These are phyloP conservation scores for Geotrichum histeridarum DNA, from an alignment of 1,139 yeast genomes.

Conservation along the genomic window DNA sequence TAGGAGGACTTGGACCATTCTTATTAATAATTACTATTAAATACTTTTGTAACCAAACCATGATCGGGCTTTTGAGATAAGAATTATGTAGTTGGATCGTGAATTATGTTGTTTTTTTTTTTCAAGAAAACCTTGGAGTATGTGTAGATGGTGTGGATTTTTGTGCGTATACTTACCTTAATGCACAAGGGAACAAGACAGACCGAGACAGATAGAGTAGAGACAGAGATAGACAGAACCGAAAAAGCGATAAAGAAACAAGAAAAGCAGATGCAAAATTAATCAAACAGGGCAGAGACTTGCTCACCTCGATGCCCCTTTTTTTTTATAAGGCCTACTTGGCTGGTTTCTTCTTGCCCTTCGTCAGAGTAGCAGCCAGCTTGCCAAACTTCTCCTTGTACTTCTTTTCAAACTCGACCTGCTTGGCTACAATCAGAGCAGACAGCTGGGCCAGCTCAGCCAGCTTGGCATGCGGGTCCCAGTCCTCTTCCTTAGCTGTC, in stretches of 20 bases:
- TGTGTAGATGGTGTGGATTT: too few species aligned
- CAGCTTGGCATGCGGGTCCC: slow-evolving; percentile 29
- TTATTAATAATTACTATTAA: too few species aligned
- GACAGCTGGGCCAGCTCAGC: slow-evolving; percentile 28
- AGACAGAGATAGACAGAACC: too few species aligned
- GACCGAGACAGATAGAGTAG: background rate
- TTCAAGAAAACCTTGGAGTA: too few species aligned
- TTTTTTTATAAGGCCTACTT: background rate
- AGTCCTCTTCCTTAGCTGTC: slow-evolving; percentile 17
- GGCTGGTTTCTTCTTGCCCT: background rate
- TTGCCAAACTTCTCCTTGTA: slow-evolving; percentile 14
- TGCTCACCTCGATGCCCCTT: too few species aligned
- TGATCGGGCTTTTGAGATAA: too few species aligned
- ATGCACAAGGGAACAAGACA: background rate
- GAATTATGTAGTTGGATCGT: too few species aligned
- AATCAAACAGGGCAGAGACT: background rate
- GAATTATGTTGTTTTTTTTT: too few species aligned
- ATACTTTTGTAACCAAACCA: too few species aligned
- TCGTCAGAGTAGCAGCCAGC: background rate
- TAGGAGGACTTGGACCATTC: too few species aligned
- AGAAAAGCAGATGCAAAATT: background rate
- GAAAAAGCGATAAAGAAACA: background rate
- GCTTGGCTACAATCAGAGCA: slow-evolving; percentile 23
- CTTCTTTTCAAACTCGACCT: slow-evolving; percentile 16
- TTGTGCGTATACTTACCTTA: background rate